phyloP scores from a whole-genome alignment of 768 basidiomycete species.

The Suillus sp. region DNA sequence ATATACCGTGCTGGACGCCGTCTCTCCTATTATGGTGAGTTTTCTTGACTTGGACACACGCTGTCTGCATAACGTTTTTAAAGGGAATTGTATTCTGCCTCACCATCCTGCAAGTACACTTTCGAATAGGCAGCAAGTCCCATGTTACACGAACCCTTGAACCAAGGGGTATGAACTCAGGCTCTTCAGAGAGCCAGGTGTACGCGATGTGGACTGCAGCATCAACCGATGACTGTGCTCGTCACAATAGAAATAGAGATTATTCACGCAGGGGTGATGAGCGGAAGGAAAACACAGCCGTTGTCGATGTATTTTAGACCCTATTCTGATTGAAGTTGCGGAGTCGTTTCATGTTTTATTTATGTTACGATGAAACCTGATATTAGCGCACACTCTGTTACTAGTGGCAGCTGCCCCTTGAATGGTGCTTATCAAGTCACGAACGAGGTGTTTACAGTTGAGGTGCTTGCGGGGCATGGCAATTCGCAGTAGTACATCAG shows the following conservation, averaged over 20 bases:
- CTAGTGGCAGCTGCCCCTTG: no score
- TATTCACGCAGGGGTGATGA: background rate
- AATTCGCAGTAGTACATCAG: no score
- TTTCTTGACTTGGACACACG: background rate
- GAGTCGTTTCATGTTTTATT: background rate
- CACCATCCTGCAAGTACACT: slow-evolving; percentile 14
- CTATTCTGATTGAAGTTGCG: background rate
- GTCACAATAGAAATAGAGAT: background rate
- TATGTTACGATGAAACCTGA: background rate
- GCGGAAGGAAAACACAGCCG: background rate
- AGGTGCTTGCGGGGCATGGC: no score
- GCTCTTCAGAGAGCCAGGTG: background rate
- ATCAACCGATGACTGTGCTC: background rate
- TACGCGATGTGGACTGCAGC: background rate
- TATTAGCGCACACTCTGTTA: no score
- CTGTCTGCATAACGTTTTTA: background rate
- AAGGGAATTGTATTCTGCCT: slow-evolving; percentile 12
- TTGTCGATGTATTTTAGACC: background rate
- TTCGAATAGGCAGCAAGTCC: slow-evolving; percentile 8
- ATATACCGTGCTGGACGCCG: slow-evolving; percentile 1
- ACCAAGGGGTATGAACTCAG: background rate
- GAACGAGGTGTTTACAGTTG: no score
- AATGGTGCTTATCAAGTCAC: no score
- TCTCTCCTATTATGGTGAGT: slow-evolving; percentile 8
- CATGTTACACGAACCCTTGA: background rate